These are phyloP conservation scores for Rhamnella rubrinervis DNA, from an alignment of 331 rosid species.

Conservation along the genomic window DNA sequence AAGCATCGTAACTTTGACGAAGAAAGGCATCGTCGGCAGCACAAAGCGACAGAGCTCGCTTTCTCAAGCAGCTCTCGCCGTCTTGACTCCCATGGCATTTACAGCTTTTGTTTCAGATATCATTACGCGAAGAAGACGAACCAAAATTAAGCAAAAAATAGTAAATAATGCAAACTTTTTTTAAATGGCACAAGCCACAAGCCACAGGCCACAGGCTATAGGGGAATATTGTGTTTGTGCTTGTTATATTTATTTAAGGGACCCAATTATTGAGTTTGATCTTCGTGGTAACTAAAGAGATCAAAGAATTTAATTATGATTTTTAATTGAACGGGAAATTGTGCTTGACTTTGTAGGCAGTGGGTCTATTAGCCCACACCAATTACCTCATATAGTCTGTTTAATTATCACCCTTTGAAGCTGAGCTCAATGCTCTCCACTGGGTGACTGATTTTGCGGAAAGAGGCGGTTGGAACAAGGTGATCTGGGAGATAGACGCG, in stretches of 20 bases:
- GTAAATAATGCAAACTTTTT: neutral
- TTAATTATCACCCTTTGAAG: no score
- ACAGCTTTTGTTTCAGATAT: conserved; percentile 40
- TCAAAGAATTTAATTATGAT: no score
- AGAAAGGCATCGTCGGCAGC: conserved; percentile 84
- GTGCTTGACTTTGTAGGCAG: no score
- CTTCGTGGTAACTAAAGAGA: no score
- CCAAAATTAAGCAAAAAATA: neutral
- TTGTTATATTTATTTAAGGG: conserved; percentile 26
- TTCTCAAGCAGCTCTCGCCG: conserved; percentile 60
- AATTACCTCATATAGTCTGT: no score
- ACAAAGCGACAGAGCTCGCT: conserved; percentile 74
- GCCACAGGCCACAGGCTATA: neutral
- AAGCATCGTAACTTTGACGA: conserved; percentile 58
- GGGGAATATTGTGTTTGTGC: conserved; percentile 4
- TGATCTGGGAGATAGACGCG: no score
- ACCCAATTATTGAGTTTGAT: conserved; percentile 8
- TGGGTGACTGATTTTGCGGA: no score
- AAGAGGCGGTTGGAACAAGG: no score
- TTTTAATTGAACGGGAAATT: no score
- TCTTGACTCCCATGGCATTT: conserved; percentile 57
- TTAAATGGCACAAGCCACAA: no score
- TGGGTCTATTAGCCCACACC: no score
- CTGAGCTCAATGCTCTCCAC: no score
- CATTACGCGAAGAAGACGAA: conserved; percentile 1